Evolutionary conservation across 805 yeast species (phyloP).

Genomic region (Metschnikowia peoriensis): DNA sequence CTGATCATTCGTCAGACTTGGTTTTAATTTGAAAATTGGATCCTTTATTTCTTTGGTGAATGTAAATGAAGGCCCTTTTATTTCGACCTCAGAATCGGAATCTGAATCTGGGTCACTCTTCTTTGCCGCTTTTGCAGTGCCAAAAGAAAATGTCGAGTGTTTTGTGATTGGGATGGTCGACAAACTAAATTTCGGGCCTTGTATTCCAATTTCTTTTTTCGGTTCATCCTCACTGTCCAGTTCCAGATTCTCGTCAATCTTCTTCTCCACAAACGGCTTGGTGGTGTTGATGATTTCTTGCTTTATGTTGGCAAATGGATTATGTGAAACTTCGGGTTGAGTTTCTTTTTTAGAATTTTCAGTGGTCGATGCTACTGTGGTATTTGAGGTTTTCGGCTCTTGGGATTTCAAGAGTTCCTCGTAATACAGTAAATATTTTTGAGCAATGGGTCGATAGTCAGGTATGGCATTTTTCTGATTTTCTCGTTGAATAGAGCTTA

Average conservation of each 20-base stretch:
- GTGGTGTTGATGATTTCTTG: neutral
- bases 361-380: neutral
- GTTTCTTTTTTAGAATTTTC: neutral
- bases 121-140: conserved; percentile 17
- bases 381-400: neutral
- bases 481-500: conserved; percentile 44
- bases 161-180: conserved; percentile 27
- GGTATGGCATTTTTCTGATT: conserved; percentile 47
- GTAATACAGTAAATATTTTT: conserved; percentile 58
- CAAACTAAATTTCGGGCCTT: conserved; percentile 39
- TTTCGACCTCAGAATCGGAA: conserved; percentile 60
- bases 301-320: neutral
- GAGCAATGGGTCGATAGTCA: conserved; percentile 52
- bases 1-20: neutral
- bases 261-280: neutral
- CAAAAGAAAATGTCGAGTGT: conserved; percentile 38
- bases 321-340: neutral
- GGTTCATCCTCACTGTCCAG: conserved; percentile 26
- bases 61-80: conserved; percentile 71
- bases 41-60: conserved; percentile 39
- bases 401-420: conserved; percentile 27
- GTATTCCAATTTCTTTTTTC: conserved; percentile 21
- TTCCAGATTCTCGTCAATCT: neutral
- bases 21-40: conserved; percentile 26
- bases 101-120: conserved; percentile 42